Conservation (phyloP, 768 basidiomycete genomes). For the Kwoniella newhampshirensis region DNA sequence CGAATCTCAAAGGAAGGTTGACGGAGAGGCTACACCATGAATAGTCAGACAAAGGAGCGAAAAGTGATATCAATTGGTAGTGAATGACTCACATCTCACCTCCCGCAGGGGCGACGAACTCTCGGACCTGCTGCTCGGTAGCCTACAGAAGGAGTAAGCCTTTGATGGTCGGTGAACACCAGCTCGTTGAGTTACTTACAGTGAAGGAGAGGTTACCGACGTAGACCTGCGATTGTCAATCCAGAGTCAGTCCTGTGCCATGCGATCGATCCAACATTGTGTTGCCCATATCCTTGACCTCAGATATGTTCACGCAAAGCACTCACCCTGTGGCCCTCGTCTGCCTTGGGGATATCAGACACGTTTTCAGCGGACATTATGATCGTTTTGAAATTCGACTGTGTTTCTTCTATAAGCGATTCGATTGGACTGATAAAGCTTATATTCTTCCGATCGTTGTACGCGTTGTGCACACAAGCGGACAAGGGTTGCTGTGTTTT, state of each 20-base stretch:
- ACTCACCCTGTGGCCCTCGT: constrained; percentile 22
- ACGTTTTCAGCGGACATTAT: constrained; percentile 11
- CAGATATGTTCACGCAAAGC: too few species aligned
- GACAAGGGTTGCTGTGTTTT: too few species aligned
- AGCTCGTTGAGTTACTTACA: constrained; percentile 16
- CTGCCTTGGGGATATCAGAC: constrained; percentile 21
- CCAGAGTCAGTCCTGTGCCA: not conserved
- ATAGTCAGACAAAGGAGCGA: constrained; percentile 1
- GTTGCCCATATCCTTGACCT: too few species aligned
- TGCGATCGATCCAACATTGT: not conserved
- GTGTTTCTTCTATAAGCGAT: too few species aligned
- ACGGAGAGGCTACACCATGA: constrained; percentile 26
- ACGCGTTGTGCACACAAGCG: too few species aligned
- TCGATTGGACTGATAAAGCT: too few species aligned
- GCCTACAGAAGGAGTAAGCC: constrained; percentile 10
- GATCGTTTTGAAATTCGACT: too few species aligned
- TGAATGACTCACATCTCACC: constrained; percentile 43
- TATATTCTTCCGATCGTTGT: too few species aligned
- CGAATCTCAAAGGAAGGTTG: constrained; percentile 39
- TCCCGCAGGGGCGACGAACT: constrained; percentile 39
- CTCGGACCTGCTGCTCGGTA: constrained; percentile 46
- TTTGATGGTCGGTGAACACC: not conserved
- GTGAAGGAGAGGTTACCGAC: constrained; percentile 51
- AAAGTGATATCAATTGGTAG: not conserved
- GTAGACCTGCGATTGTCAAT: constrained; percentile 40